Evolutionary conservation across 768 basidiomycete species (phyloP).

Genomic region (Ephemerocybe angulata): DNA sequence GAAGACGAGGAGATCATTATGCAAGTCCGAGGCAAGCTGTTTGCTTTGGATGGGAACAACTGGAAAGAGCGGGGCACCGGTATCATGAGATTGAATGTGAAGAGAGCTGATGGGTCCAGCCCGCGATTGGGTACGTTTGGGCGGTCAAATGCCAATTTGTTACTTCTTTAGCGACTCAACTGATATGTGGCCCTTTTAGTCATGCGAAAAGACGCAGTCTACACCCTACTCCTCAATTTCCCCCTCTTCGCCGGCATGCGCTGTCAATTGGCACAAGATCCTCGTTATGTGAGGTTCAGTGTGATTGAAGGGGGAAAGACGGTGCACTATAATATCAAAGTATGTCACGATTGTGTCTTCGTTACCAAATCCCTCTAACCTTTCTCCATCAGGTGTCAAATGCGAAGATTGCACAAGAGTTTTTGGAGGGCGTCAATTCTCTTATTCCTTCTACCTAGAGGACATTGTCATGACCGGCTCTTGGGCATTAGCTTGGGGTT

Average conservation of each 20-base stretch:
- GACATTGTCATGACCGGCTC: too few relatives aligned
- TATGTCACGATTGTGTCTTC: constrained; percentile 30
- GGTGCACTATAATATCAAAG: constrained; percentile 74
- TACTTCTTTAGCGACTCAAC: background rate
- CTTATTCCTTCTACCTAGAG: constrained; percentile 42
- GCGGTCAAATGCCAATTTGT: background rate
- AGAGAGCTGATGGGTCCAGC: constrained; percentile 55
- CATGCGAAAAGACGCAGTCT: constrained; percentile 85
- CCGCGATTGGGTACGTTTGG: constrained; percentile 64
- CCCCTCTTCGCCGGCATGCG: constrained; percentile 78
- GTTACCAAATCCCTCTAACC: constrained; percentile 6
- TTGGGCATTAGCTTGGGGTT: too few relatives aligned
- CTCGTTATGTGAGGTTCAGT: constrained; percentile 75
- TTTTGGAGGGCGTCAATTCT: constrained; percentile 54
- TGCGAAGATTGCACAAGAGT: constrained; percentile 67
- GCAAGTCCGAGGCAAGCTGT: constrained; percentile 77
- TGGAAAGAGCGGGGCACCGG: constrained; percentile 83
- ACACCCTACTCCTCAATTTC: constrained; percentile 67
- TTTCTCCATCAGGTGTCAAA: constrained; percentile 48
- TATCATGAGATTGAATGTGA: constrained; percentile 65
- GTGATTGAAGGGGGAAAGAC: constrained; percentile 58
- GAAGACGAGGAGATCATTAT: constrained; percentile 77
- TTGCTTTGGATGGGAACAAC: constrained; percentile 51
- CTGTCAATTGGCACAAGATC: constrained; percentile 69
- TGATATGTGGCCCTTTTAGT: constrained; percentile 38